A percentile compares a stretch with the other conserved stretches of the same genome.
phyloP scores from a whole-genome alignment of 257 asterid species.

The Solanum gracilifrons region DNA sequence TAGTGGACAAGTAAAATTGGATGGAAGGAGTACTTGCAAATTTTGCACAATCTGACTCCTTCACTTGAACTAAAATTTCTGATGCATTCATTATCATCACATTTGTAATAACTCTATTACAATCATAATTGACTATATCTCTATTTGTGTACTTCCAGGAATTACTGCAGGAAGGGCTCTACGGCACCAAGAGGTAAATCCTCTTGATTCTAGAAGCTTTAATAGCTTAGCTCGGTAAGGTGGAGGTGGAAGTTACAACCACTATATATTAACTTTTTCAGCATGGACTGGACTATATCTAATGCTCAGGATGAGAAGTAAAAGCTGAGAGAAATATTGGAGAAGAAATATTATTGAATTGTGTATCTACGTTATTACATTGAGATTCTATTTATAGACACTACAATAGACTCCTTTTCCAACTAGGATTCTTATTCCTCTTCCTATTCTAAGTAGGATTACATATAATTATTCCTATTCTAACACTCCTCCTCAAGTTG shows the following conservation, averaged over 20 bases:
- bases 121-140: neutral
- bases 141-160: conserved; percentile 39
- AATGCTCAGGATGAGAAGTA: neutral
- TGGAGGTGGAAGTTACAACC: neutral
- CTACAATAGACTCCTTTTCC: neutral
- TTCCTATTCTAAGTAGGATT: neutral
- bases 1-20: neutral
- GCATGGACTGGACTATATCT: neutral
- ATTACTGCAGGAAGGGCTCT: conserved; percentile 89
- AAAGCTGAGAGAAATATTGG: neutral
- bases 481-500: neutral
- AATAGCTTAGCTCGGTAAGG: neutral
- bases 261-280: neutral
- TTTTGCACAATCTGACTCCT: neutral
- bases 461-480: neutral
- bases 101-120: neutral
- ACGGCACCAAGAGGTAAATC: conserved; percentile 52
- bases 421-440: neutral
- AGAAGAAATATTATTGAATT: neutral
- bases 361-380: neutral
- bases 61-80: neutral
- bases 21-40: neutral
- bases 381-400: neutral
- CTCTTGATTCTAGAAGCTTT: neutral
- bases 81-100: neutral